Conservation (phyloP, 176 grass and related monocot genomes). For the barley (Hordeum vulgare) region MorexV3_pseudomolecules_assembly NC_058520.1:501855134-501855633, state of each 20-base stretch:
- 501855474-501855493: no score
- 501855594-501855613: constrained; percentile 81
- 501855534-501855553: constrained; percentile 73
- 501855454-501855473: no score
- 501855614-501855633: constrained; percentile 74
- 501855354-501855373: constrained; percentile 88
- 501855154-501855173: no score
- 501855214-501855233: no score
- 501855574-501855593: constrained; percentile 86
- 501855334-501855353: constrained; percentile 61
- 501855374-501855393: constrained; percentile 82
- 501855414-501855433: constrained; percentile 37
- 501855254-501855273: no score
- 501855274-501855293: neutral
- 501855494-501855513: neutral
- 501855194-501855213: no score
- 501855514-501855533: constrained; percentile 55
- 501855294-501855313: constrained; percentile 14
- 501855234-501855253: no score
- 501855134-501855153: no score
- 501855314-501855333: constrained; percentile 93
- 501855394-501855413: constrained; percentile 69
- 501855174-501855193: no score
- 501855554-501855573: constrained; percentile 66
- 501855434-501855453: no score